Percentiles rank a stretch among this genome's conserved stretches.
These are phyloP conservation scores for Saprolegnia parasitica DNA, from an alignment of 352 stramenopile genomes.

Conservation along the genomic window DNA sequence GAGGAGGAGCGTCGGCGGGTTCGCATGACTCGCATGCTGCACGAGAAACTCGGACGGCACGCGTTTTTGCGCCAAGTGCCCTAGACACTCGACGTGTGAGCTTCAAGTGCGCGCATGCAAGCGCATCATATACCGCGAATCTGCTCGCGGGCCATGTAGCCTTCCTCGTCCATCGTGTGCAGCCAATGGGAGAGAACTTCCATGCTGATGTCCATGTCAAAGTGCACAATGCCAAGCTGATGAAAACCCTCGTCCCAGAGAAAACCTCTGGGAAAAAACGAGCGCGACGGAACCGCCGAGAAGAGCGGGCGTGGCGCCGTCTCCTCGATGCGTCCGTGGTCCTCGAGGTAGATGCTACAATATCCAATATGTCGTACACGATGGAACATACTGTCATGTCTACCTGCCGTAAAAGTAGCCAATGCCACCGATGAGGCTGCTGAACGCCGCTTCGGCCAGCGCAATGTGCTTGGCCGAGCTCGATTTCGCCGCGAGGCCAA, in stretches of 20 bases:
- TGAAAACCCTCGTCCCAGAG: conserved; percentile 95
- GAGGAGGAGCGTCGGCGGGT: conserved; percentile 88
- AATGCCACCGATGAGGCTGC: conserved; percentile 85
- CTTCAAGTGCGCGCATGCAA: not conserved
- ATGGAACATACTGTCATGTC: not conserved
- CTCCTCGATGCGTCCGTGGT: conserved; percentile 43
- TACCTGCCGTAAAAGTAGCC: conserved; percentile 84
- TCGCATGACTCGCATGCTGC: conserved; percentile 88
- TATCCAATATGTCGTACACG: not conserved
- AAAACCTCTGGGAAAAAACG: conserved; percentile 92
- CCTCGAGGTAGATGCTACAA: conserved; percentile 59
- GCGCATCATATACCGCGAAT: conserved; percentile 38
- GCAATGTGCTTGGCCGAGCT: conserved; percentile 48
- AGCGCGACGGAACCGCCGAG: conserved; percentile 87
- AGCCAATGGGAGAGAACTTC: conserved; percentile 89
- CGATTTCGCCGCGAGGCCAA: conserved; percentile 37
- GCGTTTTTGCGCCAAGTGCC: conserved; percentile 51
- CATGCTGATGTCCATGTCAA: conserved; percentile 62
- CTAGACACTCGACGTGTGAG: conserved; percentile 30
- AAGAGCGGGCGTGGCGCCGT: conserved; percentile 59
- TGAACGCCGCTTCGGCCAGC: conserved; percentile 82
- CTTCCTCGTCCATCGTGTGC: conserved; percentile 72
- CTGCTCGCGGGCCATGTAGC: conserved; percentile 92
- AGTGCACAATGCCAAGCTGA: conserved; percentile 76
- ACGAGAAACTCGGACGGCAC: conserved; percentile 88